These are phyloP conservation scores for Hypoxylon sp. DNA, from an alignment of 2,329 filamentous ascomycete genomes.

Conservation along the genomic window DNA sequence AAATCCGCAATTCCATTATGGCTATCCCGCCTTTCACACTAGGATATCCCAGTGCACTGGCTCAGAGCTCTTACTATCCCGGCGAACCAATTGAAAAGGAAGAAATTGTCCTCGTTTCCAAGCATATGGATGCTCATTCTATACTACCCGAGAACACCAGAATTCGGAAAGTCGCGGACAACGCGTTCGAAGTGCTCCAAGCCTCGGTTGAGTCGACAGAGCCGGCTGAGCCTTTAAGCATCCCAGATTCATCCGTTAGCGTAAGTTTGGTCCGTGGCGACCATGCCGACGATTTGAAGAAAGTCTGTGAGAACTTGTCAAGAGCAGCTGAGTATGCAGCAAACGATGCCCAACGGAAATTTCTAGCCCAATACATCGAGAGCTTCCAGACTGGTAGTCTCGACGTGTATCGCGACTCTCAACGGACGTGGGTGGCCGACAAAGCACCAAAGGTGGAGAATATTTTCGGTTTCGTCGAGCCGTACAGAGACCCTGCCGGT, in stretches of 20 bases:
- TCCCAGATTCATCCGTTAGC: conserved; percentile 11
- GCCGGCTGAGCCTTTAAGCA: conserved; percentile 15
- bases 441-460: conserved; percentile 70
- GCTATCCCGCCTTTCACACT: conserved; percentile 67
- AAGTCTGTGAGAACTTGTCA: conserved; percentile 2
- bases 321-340: conserved; percentile 59
- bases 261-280: conserved; percentile 6
- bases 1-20: conserved; percentile 63
- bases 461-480: conserved; percentile 74
- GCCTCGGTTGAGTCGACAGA: conserved; percentile 51
- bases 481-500: conserved; percentile 73
- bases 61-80: conserved; percentile 71
- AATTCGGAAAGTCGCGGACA: conserved; percentile 58
- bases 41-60: conserved; percentile 67
- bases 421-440: conserved; percentile 71
- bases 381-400: conserved; percentile 71
- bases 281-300: conserved; percentile 9
- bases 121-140: conserved; percentile 64
- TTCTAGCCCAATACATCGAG: conserved; percentile 67
- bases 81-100: conserved; percentile 59
- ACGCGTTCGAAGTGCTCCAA: conserved; percentile 63
- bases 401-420: conserved; percentile 68
- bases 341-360: conserved; percentile 67
- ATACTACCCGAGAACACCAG: conserved; percentile 72
- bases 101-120: conserved; percentile 68